A percentile compares a stretch with the other conserved stretches of the same genome.
Evolutionary conservation across 1,284 basidiomycete genomes (phyloP).

Genomic region (Ceratobasidium sp.): DNA sequence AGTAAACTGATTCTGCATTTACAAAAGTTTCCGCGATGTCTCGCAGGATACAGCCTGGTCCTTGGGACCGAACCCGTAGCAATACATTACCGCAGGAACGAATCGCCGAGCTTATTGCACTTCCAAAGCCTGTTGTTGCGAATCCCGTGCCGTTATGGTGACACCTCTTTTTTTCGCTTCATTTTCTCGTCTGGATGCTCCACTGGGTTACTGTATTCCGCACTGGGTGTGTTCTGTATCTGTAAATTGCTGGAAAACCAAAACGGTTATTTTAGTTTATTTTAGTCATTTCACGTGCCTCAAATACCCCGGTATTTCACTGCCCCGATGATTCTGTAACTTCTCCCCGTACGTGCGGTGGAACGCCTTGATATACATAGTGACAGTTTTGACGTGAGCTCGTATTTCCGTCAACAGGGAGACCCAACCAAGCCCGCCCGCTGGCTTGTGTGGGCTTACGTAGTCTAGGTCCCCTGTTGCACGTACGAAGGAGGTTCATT

Average conservation of each 20-base stretch:
- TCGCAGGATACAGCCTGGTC: constrained; percentile 18
- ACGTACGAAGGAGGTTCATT: no score
- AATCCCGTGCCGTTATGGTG: constrained; percentile 32
- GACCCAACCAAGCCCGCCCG: no score
- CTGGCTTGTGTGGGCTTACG: no score
- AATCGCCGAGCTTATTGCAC: constrained; percentile 23
- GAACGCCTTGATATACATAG: not conserved
- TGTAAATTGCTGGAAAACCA: constrained; percentile 15
- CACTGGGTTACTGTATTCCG: constrained; percentile 1
- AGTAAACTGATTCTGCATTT: not conserved
- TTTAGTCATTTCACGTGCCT: not conserved
- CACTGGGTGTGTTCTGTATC: constrained; percentile 10
- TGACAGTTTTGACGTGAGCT: not conserved
- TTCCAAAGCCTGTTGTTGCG: constrained; percentile 36
- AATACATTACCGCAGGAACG: constrained; percentile 22
- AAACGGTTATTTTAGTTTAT: not conserved
- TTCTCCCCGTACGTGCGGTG: not conserved
- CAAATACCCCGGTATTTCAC: not conserved
- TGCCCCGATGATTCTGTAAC: no score
- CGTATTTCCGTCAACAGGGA: no score
- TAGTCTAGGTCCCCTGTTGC: no score
- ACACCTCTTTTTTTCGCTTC: not conserved
- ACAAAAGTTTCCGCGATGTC: not conserved
- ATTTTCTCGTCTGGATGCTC: constrained; percentile 1
- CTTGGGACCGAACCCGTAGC: constrained; percentile 33